A percentile compares a stretch with the other conserved stretches of the same genome.
Evolutionary conservation across 208 protist genomes (phyloP).

Genomic region (Tritrichomonas foetus): DNA sequence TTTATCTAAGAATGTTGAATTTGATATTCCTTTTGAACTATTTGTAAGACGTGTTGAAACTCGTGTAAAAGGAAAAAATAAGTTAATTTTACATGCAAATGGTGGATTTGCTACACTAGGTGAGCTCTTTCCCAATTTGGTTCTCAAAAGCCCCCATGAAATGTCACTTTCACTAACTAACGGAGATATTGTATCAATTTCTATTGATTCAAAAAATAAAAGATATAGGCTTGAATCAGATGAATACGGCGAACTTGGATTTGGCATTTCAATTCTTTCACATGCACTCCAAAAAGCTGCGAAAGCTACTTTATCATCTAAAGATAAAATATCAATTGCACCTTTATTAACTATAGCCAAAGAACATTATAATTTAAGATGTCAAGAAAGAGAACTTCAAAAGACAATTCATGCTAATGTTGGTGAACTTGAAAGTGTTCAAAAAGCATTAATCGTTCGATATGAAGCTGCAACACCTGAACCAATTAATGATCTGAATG

Average conservation of each 20-base stretch:
- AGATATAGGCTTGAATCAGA: conserved; percentile 29
- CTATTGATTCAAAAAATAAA: background rate
- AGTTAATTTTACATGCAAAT: background rate
- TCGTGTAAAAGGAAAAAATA: background rate
- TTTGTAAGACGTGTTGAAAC: background rate
- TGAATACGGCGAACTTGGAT: background rate
- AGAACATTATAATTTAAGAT: background rate
- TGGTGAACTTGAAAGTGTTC: background rate
- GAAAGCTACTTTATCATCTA: background rate
- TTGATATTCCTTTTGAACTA: background rate
- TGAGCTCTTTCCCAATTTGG: background rate
- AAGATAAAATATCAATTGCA: background rate
- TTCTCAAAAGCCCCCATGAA: background rate
- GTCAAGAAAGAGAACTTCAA: background rate
- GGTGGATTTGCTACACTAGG: background rate
- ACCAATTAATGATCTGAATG: background rate
- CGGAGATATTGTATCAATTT: background rate
- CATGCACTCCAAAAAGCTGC: background rate
- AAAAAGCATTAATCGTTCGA: background rate
- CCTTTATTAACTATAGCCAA: background rate
- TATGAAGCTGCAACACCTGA: conserved; percentile 37
- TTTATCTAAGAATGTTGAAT: background rate
- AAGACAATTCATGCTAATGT: background rate
- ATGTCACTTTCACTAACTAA: background rate
- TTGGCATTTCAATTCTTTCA: background rate